Percentiles rank a stretch among this genome's conserved stretches.
Evolutionary conservation across 495 filamentous ascomycete species (phyloP).

Genomic region (Aspergillus conjunctus): DNA sequence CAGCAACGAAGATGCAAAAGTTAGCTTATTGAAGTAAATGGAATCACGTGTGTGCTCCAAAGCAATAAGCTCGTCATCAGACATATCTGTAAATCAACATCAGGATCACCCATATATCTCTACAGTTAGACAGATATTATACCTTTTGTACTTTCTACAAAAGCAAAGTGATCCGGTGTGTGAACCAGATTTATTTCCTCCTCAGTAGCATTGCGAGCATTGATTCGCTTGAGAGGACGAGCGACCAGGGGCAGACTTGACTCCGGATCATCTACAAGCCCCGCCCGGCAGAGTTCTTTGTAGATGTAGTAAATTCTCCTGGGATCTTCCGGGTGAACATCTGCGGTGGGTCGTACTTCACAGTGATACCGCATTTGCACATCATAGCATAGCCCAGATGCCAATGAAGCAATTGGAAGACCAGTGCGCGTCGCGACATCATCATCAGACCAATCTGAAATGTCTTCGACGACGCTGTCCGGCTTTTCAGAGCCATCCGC

Average conservation of each 20-base stretch:
- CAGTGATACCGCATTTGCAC: slow-evolving; percentile 89
- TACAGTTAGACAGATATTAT: slow-evolving; percentile 13
- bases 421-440: slow-evolving; percentile 29
- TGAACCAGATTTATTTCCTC: slow-evolving; percentile 81
- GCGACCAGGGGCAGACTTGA: slow-evolving; percentile 51
- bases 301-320: slow-evolving; percentile 87
- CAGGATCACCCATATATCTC: slow-evolving; percentile 1
- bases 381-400: slow-evolving; percentile 87
- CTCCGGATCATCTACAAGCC: slow-evolving; percentile 64
- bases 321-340: slow-evolving; percentile 93
- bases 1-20: slow-evolving; percentile 76
- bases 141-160: slow-evolving; percentile 66
- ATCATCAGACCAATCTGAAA: slow-evolving; percentile 48
- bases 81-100: slow-evolving; percentile 41
- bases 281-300: slow-evolving; percentile 75
- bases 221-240: slow-evolving; percentile 73
- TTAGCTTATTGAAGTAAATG: slow-evolving; percentile 83
- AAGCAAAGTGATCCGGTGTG: slow-evolving; percentile 69
- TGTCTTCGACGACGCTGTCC: slow-evolving; percentile 42
- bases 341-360: slow-evolving; percentile 67
- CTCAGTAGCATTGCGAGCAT: slow-evolving; percentile 69
- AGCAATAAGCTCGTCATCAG: slow-evolving; percentile 63
- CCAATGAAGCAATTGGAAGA: slow-evolving; percentile 47
- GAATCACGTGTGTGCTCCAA: slow-evolving; percentile 73
- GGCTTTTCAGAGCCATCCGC: slow-evolving; percentile 27